Percentiles rank a stretch among this genome's conserved stretches.
Evolutionary conservation across 768 basidiomycete genomes (phyloP).

Genomic region (Candolleomyces eurysporus): DNA sequence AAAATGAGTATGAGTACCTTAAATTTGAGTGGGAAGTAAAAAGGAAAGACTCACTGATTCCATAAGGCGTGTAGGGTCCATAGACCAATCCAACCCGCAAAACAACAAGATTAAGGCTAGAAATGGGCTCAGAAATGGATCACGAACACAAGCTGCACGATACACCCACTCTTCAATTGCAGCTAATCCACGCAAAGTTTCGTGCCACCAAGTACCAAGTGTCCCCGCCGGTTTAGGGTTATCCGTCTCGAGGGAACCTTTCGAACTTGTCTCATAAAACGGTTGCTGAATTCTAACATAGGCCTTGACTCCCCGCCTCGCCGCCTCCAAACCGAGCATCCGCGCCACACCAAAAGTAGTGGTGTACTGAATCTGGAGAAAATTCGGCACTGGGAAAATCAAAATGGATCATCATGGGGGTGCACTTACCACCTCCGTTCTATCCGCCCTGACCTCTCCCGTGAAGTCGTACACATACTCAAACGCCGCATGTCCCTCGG

Average conservation of each 20-base stretch:
- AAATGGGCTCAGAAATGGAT: constrained; percentile 12
- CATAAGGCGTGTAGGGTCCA: constrained; percentile 77
- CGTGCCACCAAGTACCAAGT: constrained; percentile 87
- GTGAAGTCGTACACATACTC: constrained; percentile 84
- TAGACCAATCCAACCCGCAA: constrained; percentile 74
- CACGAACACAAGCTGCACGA: constrained; percentile 9
- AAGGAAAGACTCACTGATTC: constrained; percentile 50
- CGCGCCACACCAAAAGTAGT: constrained; percentile 70
- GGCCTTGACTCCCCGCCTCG: constrained; percentile 73
- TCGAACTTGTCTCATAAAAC: constrained; percentile 73
- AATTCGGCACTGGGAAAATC: not conserved
- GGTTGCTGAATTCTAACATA: constrained; percentile 78
- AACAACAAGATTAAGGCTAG: constrained; percentile 77
- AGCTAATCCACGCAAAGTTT: constrained; percentile 71
- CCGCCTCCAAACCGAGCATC: constrained; percentile 72
- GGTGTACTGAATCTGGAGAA: constrained; percentile 68
- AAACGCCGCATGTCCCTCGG: constrained; percentile 65
- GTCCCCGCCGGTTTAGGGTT: constrained; percentile 69
- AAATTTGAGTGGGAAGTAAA: not conserved
- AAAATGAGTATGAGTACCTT: constrained; percentile 4
- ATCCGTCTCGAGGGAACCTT: constrained; percentile 69
- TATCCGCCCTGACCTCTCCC: constrained; percentile 74
- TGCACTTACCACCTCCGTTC: constrained; percentile 64
- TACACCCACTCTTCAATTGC: constrained; percentile 77
- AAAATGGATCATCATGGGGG: not conserved